phyloP scores from a whole-genome alignment of 441 rosid species.

The Cnidoscolus chayamansa region DNA sequence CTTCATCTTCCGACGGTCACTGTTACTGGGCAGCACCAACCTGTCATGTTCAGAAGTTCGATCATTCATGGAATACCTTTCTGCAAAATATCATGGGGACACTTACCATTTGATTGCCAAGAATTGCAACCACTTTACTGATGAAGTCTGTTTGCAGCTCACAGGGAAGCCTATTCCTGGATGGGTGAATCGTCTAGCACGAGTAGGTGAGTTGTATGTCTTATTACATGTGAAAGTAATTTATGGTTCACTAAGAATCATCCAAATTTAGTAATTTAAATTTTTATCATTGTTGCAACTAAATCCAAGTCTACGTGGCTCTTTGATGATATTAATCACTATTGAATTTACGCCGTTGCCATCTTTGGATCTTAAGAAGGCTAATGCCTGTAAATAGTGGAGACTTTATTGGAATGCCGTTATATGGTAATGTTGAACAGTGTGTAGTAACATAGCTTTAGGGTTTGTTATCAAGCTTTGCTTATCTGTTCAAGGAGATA shows the following conservation, averaged over 20 bases:
- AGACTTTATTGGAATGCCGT: no score
- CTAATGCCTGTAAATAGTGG: no score
- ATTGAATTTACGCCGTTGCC: no score
- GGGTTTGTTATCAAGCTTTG: no score
- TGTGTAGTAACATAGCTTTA: no score
- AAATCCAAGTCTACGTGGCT: background rate
- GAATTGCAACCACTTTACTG: conserved; percentile 96
- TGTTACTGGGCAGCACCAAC: conserved; percentile 61
- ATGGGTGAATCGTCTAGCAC: conserved; percentile 93
- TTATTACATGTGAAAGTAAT: conserved; percentile 16
- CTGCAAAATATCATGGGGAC: conserved; percentile 77
- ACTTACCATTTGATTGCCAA: conserved; percentile 92
- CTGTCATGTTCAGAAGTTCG: conserved; percentile 72
- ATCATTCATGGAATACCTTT: conserved; percentile 73
- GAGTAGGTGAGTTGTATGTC: conserved; percentile 54
- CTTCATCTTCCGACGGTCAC: conserved; percentile 78
- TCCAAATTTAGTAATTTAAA: conserved; percentile 6
- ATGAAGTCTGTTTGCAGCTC: conserved; percentile 65
- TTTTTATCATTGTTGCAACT: background rate
- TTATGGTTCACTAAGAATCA: conserved; percentile 14
- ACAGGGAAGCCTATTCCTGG: conserved; percentile 90
- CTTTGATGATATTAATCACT: background rate
- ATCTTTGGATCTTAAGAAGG: no score
- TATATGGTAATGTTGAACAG: no score
- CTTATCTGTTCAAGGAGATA: conserved; percentile 19